Base-by-base conservation (phyloP, 768 basidiomycete species). In the Boletus edulis region DNA sequence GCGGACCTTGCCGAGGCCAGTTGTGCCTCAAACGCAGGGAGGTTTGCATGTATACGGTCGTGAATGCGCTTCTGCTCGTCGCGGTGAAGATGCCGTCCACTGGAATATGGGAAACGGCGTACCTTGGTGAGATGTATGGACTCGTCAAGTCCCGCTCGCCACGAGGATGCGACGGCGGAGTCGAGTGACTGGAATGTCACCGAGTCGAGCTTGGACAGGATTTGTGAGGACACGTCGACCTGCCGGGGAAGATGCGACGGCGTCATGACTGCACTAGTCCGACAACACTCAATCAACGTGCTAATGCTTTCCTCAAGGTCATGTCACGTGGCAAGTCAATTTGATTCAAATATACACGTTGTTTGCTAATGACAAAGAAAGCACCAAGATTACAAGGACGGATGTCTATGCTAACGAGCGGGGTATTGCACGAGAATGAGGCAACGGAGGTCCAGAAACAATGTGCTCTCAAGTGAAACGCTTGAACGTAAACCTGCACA, bases 401-500 rank as follows among this genome's bases (percentile, higher is more conserved):
- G 31, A 45, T 60, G 55, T 64, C 50, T 71, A 73, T 62, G 58
- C 60, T 71, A 71, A 53, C 47, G 59, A 50, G 49, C 57, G 22
- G 54, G 67, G 71, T 67, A 63, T 71, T 41, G 43, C 39, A 59
- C 56, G 35, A 14, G n/a, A 46, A 29, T 11, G 48, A 51, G 35
- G n/a, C 24, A n/a, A 29, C n/a, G 29, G 39, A n/a, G 9, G 27
- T 40, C 38, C 45, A 49, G 29, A 32, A 10, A 7, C 3, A 34
- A 20, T 17, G 29, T 31, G 22, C 42, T 24, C 45, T 68, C 56
- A 68, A 42, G 73, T 72, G 73, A 82, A 90, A 24, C 90, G 83
- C 70, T 90, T 91, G 84, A 91, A 92, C 17, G 90, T 92, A 68
- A 91, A 92, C 55, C 90, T 92, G 63, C 27, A 57, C 39, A 47